phyloP scores from a whole-genome alignment of 805 yeast species.

The Spencermartinsiella europaea region DNA sequence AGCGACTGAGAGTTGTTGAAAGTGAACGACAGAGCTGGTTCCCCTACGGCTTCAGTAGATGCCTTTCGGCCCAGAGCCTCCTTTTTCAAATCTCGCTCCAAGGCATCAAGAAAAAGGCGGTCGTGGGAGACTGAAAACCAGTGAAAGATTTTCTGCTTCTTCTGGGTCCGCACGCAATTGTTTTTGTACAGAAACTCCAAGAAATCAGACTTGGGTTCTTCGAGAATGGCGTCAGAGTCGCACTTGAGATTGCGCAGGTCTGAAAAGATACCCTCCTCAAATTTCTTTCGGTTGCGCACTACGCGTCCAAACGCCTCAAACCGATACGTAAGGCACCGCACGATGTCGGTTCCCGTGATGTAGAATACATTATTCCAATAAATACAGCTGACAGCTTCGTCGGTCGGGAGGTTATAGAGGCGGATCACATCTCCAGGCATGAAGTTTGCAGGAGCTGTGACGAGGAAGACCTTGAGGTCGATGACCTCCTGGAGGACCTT shows the following conservation, averaged over 20 bases:
- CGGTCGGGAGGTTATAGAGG: constrained; percentile 77
- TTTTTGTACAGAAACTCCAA: constrained; percentile 79
- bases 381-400: constrained; percentile 92
- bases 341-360: constrained; percentile 94
- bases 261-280: constrained; percentile 93
- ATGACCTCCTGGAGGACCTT: constrained; percentile 26
- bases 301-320: constrained; percentile 86
- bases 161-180: constrained; percentile 86
- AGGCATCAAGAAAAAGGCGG: constrained; percentile 83
- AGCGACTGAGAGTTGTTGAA: constrained; percentile 44
- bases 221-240: constrained; percentile 81
- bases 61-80: constrained; percentile 56
- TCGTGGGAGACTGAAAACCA: constrained; percentile 98
- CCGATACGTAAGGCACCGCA: constrained; percentile 81
- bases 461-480: constrained; percentile 47
- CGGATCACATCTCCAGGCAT: constrained; percentile 81
- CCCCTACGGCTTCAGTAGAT: constrained; percentile 66
- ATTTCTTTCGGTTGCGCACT: constrained; percentile 81
- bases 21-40: constrained; percentile 74
- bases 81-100: constrained; percentile 85
- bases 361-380: constrained; percentile 87
- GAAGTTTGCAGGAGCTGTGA: constrained; percentile 95
- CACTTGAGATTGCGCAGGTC: constrained; percentile 78
- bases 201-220: constrained; percentile 80
- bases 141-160: constrained; percentile 92